A percentile compares a stretch with the other conserved stretches of the same genome.
Conservation (phyloP, 2,329 filamentous ascomycete genomes). For the Aspergillus neoniger region DNA sequence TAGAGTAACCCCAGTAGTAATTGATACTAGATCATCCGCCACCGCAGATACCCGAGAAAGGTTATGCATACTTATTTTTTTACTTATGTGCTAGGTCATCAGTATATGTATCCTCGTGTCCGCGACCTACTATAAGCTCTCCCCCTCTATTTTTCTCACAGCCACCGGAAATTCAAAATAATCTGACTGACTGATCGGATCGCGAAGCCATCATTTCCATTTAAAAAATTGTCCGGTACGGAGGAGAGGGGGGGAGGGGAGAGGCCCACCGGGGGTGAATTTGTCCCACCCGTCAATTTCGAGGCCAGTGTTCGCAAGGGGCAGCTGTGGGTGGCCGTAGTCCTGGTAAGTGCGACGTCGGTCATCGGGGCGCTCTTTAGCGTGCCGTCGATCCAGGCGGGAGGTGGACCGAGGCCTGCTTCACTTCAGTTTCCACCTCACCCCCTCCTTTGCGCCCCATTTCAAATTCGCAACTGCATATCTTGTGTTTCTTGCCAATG, state of each 20-base stretch:
- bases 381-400: conserved; percentile 11
- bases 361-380: conserved; percentile 7
- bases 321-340: neutral
- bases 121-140: neutral
- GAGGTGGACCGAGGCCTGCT: conserved; percentile 14
- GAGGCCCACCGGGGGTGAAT: neutral
- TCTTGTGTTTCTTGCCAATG: neutral
- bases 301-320: neutral
- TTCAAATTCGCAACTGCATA: neutral
- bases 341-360: conserved; percentile 1
- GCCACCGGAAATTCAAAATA: neutral
- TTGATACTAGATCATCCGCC: neutral
- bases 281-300: neutral
- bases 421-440: conserved; percentile 8
- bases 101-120: neutral
- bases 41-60: neutral
- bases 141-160: neutral
- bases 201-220: neutral
- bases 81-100: neutral
- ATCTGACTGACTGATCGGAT: neutral
- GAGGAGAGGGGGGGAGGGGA: neutral
- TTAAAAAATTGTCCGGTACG: neutral
- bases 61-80: neutral
- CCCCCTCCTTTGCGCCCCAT: conserved; percentile 7
- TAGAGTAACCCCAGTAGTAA: neutral